phyloP scores from a whole-genome alignment of 805 yeast species.

The Candida maesae region DNA sequence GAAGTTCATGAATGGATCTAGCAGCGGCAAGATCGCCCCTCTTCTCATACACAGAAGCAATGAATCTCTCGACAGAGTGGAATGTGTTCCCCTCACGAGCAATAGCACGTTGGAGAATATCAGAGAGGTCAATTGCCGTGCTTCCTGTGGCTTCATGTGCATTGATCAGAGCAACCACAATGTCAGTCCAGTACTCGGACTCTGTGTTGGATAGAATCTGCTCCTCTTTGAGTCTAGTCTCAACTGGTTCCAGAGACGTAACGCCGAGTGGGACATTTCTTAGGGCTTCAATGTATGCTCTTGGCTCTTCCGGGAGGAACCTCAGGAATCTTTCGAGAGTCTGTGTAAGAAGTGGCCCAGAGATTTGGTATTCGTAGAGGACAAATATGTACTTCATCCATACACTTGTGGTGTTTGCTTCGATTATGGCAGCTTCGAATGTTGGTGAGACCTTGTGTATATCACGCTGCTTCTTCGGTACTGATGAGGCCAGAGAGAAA shows the following conservation, averaged over 20 bases:
- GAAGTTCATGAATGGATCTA: constrained; percentile 10
- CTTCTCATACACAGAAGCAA: constrained; percentile 33
- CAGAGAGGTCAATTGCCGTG: neutral
- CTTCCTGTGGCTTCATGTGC: constrained; percentile 8
- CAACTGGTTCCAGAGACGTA: neutral
- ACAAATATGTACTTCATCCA: constrained; percentile 14
- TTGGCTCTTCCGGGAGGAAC: constrained; percentile 8
- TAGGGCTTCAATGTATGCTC: constrained; percentile 16
- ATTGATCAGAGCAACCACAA: constrained; percentile 27
- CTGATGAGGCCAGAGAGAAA: neutral
- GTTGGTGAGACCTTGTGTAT: constrained; percentile 2
- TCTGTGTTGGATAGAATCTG: neutral
- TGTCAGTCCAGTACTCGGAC: constrained; percentile 34
- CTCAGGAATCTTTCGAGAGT: constrained; percentile 6
- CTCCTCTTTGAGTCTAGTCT: neutral
- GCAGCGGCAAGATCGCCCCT: constrained; percentile 31
- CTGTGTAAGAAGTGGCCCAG: neutral
- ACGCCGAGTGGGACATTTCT: constrained; percentile 3
- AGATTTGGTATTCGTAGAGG: constrained; percentile 8
- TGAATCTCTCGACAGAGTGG: constrained; percentile 42
- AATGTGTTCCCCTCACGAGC: constrained; percentile 27
- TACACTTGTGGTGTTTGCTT: constrained; percentile 4
- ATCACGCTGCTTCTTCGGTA: constrained; percentile 15
- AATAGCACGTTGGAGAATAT: constrained; percentile 6
- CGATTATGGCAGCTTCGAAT: constrained; percentile 16